phyloP scores from a whole-genome alignment of 306 rosid genomes.

The Lupinus albus region DNA sequence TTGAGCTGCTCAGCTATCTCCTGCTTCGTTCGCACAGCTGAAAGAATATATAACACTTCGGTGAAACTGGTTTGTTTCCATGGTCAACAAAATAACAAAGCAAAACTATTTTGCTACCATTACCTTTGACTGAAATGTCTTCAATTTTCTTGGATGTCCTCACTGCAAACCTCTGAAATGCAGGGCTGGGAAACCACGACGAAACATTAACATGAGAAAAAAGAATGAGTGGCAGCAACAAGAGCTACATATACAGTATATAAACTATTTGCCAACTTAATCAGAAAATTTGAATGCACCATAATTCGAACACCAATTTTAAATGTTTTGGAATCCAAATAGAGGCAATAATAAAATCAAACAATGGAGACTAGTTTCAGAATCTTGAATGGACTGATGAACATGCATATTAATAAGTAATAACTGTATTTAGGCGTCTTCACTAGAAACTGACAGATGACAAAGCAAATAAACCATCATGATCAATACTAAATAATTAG shows the following conservation, averaged over 20 bases:
- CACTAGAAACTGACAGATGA: not conserved
- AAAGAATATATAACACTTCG: constrained; percentile 21
- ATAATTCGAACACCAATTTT: not conserved
- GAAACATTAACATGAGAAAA: constrained; percentile 18
- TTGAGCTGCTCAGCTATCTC: constrained; percentile 71
- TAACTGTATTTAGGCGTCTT: not conserved
- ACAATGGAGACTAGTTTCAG: not conserved
- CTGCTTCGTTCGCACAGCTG: constrained; percentile 69
- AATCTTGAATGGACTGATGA: not conserved
- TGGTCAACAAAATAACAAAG: constrained; percentile 3
- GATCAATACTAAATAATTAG: not conserved
- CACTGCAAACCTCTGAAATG: constrained; percentile 96
- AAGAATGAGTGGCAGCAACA: not conserved
- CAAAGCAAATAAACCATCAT: not conserved
- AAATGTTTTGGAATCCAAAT: not conserved
- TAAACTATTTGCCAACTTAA: not conserved
- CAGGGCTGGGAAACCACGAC: constrained; percentile 59
- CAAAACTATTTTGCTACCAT: not conserved
- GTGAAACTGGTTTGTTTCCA: constrained; percentile 5
- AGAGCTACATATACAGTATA: not conserved
- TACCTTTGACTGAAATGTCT: constrained; percentile 69
- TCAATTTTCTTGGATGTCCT: constrained; percentile 80
- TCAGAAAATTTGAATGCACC: not conserved
- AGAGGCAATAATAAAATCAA: constrained; percentile 1
- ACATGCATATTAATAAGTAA: not conserved